Evolutionary conservation across 2,329 filamentous ascomycete species (phyloP).

Genomic region (Nectriaceae sp.): DNA sequence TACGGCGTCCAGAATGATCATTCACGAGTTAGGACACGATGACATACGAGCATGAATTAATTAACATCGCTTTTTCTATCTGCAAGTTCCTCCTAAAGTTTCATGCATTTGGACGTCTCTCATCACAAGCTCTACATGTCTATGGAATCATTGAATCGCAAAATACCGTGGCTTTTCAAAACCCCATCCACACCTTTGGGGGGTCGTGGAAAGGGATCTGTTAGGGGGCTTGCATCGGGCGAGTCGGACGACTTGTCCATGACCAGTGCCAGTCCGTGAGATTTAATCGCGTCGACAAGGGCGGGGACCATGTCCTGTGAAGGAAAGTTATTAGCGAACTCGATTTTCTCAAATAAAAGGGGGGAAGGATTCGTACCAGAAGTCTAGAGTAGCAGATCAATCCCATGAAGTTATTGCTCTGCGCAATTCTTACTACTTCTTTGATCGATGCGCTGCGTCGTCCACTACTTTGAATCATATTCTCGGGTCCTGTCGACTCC

Average conservation of each 20-base stretch:
- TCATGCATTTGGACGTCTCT: slow-evolving; percentile 13
- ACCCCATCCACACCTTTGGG: slow-evolving; percentile 87
- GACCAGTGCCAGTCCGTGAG: slow-evolving; percentile 87
- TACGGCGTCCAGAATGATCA: neutral
- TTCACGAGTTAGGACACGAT: neutral
- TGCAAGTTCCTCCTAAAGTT: neutral
- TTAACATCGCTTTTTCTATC: slow-evolving; percentile 2
- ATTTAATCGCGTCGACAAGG: slow-evolving; percentile 90
- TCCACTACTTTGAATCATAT: slow-evolving; percentile 57
- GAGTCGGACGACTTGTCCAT: slow-evolving; percentile 75
- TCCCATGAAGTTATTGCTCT: slow-evolving; percentile 98
- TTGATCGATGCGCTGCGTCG: slow-evolving; percentile 84
- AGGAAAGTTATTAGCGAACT: neutral
- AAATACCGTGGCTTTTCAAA: slow-evolving; percentile 80
- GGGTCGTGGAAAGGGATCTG: slow-evolving; percentile 59
- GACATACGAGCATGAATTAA: neutral
- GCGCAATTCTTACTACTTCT: slow-evolving; percentile 88
- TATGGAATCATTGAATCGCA: slow-evolving; percentile 92
- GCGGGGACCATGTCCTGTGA: slow-evolving; percentile 86
- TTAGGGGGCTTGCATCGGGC: slow-evolving; percentile 40
- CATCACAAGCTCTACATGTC: slow-evolving; percentile 54
- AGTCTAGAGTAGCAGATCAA: slow-evolving; percentile 86
- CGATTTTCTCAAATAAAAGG: neutral
- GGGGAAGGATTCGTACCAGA: slow-evolving; percentile 60
- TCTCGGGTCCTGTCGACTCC: slow-evolving; percentile 42